Base-by-base conservation (phyloP, 345 rosid species). In the Arabidopsis suecica region DNA sequence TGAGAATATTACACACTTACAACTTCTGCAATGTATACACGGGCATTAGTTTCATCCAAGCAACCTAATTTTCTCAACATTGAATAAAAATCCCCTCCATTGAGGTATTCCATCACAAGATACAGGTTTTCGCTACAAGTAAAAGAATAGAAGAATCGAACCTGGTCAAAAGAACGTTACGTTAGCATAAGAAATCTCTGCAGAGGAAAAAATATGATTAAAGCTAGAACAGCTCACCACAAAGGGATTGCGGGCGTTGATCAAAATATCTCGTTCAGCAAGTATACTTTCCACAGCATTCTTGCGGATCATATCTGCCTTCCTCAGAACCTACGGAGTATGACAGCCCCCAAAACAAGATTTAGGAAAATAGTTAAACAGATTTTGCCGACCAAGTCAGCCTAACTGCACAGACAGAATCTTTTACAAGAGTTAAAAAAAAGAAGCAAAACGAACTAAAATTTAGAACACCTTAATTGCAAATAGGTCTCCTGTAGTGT, bases 71-170 rank as follows among this genome's bases (percentile, higher is more conserved):
- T 83, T 79, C 90, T 83, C 85, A 95, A 77, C 78, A 92, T 51
- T 14, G 99, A 95, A 85, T 87, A 95, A 11, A 95, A 65, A 82
- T 95, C 99, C 18, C 99, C 99, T 75, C 97, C 99, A 74, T 89
- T 89, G 80, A 95, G 61, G 78, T 95, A 95, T 84, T 95, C 99
- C 99, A 95, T 95, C 85, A 95, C 99, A 71, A 95, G 99, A 79
- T 95, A 95, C 81, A 95, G 79, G 81, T 95, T 95, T 68, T 90
- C 93, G 22, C 94, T 89, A 70, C 91, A 90, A 28, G 99, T 95
- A 78, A 95, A 95, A 12, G 99, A 95, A 84, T 92, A 95, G 83
- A 95, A 95, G 86, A 95, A 95, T 54, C 97, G 97, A 61, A 95
- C 99, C 99, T 95, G 87, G 45, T 16, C 69, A 75, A 78, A 68